phyloP scores from a whole-genome alignment of 768 basidiomycete species.

The Trametes coccinea region DNA sequence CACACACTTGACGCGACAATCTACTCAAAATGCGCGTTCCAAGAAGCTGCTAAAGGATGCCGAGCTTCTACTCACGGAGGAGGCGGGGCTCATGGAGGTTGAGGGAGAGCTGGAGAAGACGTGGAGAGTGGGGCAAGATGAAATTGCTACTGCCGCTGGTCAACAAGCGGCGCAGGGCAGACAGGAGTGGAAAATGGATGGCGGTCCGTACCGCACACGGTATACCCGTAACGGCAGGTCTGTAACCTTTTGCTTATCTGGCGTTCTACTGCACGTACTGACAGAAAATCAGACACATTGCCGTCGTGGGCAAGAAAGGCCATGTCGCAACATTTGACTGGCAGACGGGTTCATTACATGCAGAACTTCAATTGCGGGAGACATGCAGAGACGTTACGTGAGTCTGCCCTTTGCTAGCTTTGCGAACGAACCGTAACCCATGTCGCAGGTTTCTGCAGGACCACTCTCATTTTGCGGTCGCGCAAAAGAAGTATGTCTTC shows the following conservation, averaged over 20 bases:
- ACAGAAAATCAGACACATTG: slow-evolving; percentile 62
- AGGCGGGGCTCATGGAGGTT: slow-evolving; percentile 70
- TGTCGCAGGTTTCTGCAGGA: slow-evolving; percentile 80
- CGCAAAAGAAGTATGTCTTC: slow-evolving; percentile 94
- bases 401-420: slow-evolving; percentile 30
- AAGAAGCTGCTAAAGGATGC: slow-evolving; percentile 68
- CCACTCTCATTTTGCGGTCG: slow-evolving; percentile 90
- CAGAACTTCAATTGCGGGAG: slow-evolving; percentile 88
- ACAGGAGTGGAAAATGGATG: slow-evolving; percentile 79
- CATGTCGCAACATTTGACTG: slow-evolving; percentile 95
- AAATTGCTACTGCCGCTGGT: slow-evolving; percentile 66
- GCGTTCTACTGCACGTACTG: background rate
- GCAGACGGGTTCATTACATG: slow-evolving; percentile 81
- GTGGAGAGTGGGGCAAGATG: slow-evolving; percentile 83
- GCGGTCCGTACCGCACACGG: slow-evolving; percentile 80
- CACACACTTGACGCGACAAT: slow-evolving; percentile 63
- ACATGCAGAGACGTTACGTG: slow-evolving; percentile 92
- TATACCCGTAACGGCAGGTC: slow-evolving; percentile 93
- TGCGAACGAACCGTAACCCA: slow-evolving; percentile 7
- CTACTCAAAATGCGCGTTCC: slow-evolving; percentile 60
- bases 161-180: slow-evolving; percentile 75
- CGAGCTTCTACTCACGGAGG: slow-evolving; percentile 67
- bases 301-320: slow-evolving; percentile 78
- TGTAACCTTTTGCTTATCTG: slow-evolving; percentile 26
- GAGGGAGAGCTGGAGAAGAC: slow-evolving; percentile 85